Base-by-base conservation (phyloP, 345 rosid species). In the Fremontodendron californicum region DNA sequence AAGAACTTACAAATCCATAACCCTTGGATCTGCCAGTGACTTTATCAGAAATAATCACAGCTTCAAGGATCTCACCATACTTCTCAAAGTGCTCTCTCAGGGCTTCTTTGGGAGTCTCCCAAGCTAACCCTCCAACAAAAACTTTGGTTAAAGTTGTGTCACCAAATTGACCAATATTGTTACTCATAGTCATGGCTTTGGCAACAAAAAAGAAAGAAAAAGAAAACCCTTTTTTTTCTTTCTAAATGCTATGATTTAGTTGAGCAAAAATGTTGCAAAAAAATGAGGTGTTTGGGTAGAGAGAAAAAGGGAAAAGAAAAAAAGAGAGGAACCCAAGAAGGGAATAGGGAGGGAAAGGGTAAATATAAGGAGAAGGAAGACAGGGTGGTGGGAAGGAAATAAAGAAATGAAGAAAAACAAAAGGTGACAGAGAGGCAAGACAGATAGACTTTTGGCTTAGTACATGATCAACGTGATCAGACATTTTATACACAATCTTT, bases 11-110 rank as follows among this genome's bases (percentile, higher is more conserved):
- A 77, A 96, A 96, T 66, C 99, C 99, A 35, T 93, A 96, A 87
- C 98, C 99, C 85, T 96, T 96, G 91, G 99, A 96, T 82, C 99
- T 87, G 64, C 93, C 96, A 21, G 99, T 90, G 86, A 91, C 48
- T 77, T 93, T 93, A 76, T 96, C 98, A 66, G 91, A 91, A 82
- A 96, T 96, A 74, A 96, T 90, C 72, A 96, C 99, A 29, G 99
- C 96, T 81, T 96, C 99, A 71, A 96, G 79, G 86, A 96, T 96
- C 52, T 93, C 92, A 66, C 99, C 99, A 42, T 80, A 96, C 87
- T 86, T 91, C n/a, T 92, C 92, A 71, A 92, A 96, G 84, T 96
- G 99, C 45, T 92, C 91, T 70, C 88, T 82, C 89, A 93, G 9
- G 82, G 92, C 90, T 61, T 92, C 99, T 79, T 88, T 96, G 2